phyloP scores from a whole-genome alignment of 495 filamentous ascomycete species.

The Penicillium odoratum region DNA sequence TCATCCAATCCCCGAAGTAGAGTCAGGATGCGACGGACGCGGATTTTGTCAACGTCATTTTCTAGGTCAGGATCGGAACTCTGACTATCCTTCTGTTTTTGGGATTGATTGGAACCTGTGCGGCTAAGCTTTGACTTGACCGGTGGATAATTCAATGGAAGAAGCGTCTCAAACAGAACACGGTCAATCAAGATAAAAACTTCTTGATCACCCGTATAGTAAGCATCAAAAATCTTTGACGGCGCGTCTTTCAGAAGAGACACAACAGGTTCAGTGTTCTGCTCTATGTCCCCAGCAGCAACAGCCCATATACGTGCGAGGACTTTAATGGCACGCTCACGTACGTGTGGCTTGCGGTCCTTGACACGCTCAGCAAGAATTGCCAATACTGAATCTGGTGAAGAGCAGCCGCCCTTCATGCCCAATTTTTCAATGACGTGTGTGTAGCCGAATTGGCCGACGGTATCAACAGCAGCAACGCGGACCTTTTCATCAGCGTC shows the following conservation, averaged over 20 bases:
- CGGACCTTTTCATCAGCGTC: conserved; percentile 91
- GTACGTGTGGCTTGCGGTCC: conserved; percentile 78
- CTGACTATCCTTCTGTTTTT: conserved; percentile 55
- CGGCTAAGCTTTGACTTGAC: conserved; percentile 68
- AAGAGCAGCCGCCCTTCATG: conserved; percentile 66
- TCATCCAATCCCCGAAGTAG: conserved; percentile 75
- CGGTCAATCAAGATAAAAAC: conserved; percentile 81
- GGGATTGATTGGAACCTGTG: conserved; percentile 58
- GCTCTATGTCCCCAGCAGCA: conserved; percentile 80
- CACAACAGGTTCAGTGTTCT: conserved; percentile 73
- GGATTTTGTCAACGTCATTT: conserved; percentile 76
- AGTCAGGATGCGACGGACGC: conserved; percentile 81
- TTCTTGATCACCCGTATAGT: conserved; percentile 87
- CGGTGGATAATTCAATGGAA: conserved; percentile 83
- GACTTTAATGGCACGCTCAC: conserved; percentile 80
- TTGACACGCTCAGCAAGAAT: conserved; percentile 85
- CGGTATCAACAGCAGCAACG: conserved; percentile 77
- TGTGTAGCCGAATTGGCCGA: conserved; percentile 73
- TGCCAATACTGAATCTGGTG: conserved; percentile 68
- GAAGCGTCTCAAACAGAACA: conserved; percentile 80
- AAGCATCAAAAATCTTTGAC: conserved; percentile 80
- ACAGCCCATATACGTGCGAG: conserved; percentile 89
- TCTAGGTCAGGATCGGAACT: conserved; percentile 48
- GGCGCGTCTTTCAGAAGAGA: conserved; percentile 76
- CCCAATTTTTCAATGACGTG: conserved; percentile 81